Base-by-base conservation (phyloP, 805 yeast species). In the Lachancea sp. region DNA sequence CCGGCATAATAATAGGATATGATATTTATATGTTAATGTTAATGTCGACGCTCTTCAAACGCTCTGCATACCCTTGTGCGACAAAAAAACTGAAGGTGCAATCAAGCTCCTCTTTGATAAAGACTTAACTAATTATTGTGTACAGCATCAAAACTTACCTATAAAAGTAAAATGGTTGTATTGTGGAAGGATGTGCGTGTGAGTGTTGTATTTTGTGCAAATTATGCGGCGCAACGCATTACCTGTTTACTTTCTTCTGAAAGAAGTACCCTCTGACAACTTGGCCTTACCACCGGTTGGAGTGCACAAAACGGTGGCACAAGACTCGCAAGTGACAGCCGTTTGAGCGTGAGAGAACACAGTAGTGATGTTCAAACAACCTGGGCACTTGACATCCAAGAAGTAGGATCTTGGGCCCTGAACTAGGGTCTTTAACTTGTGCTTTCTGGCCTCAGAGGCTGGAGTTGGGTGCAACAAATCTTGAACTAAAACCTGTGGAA, bases 211-310 rank as follows among this genome's bases (percentile, higher is more conserved):
- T n/a, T n/a, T 32, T 32, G 35, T 32, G 35, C 35, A 36, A 26
- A 35, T 36, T 25, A 16, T 28, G 26, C 26, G 32, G 26, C 18
- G 23, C 5, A 15, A 7, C 16, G 20, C n/a, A 11, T 22, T 11
- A 30, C 23, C 15, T 36, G 49, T 56, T 83, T 86, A 90, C 87
- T 90, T 92, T 77, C 87, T 86, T 83, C 97, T 88, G 92, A 88
- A 92, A 64, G 98, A 92, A 69, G 95, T 85, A 73, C 99, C 99
- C 78, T 94, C 98, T 61, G 97, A 88, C 71, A 92, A 81, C 75
- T 83, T 88, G 68, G 97, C 97, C 81, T 92, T 92, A 79, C 99
- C 99, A 80, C 99, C 99, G 58, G 97, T 84, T 70, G 99, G 99
- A 67, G 92, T 83, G 77, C 97, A 89, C 68, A 92, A 83, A 55